Base-by-base conservation (phyloP, 1,284 basidiomycete genomes). In the Blastosporella zonata region DNA sequence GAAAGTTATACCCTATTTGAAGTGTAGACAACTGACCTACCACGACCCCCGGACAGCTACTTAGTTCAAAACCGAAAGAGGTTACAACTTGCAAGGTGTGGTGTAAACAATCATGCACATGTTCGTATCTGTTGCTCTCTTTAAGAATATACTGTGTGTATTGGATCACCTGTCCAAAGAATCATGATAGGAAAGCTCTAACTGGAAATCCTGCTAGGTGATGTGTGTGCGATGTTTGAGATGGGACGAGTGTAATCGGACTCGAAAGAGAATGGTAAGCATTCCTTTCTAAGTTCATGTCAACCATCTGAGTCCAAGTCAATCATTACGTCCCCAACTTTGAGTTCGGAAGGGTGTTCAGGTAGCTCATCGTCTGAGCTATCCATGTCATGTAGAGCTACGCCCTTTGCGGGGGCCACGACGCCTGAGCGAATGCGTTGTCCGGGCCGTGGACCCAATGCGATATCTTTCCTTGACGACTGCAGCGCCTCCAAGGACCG, bases 401-500 rank as follows among this genome's bases (percentile, higher is more conserved):
- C 10, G 31, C 8, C 48, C 20, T 45, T 21, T 22, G 20, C 29
- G 58, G 70, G 70, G 4, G 59, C 65, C n/a, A 66, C 46, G 17
- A 81, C 77, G 9, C 75, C 75, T 12, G 79, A 80, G 27, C 74
- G 74, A 53, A 77, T 67, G 52, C 69, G 78, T 21, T 73, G 72
- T 3, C 84, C 82, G 15, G 77, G 78, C 37, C 73, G 67, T 6
- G 77, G 78, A 13, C 75, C 75, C 18, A 87, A 72, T n/a, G 66
- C 61, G 13, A 82, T 75, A 3, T 68, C 68, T 59, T 70, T 75
- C 37, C 75, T 69, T 12, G 71, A 70, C 3, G 66, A 62, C 33
- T 77, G 79, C 2, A 78, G 55, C 0, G 72, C 68, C 5, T 76
- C 73, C 22, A 86, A 64, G 0, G 69, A 69, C 28, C 77, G 73